phyloP scores from a whole-genome alignment of 768 basidiomycete genomes.

The Leccinum imitatum region DNA sequence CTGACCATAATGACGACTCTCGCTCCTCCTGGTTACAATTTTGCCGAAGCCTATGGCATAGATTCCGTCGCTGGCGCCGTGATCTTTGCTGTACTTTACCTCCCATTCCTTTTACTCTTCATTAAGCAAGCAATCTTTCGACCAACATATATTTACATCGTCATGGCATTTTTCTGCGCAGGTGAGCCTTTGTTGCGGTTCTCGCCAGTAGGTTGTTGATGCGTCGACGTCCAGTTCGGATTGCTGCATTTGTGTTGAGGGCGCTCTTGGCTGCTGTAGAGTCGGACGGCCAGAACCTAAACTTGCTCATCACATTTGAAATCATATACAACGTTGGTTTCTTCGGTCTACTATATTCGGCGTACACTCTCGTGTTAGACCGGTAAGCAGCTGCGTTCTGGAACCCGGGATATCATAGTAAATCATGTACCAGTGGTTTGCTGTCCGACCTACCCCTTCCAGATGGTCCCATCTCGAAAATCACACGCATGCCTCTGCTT shows the following conservation, averaged over 20 bases:
- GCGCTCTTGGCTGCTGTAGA: conserved; percentile 28
- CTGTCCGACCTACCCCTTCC: conserved; percentile 28
- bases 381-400: conserved; percentile 20
- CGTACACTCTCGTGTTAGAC: conserved; percentile 35
- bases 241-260: conserved; percentile 31
- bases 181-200: conserved; percentile 15
- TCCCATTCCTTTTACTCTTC: conserved; percentile 27
- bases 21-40: conserved; percentile 23
- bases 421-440: conserved; percentile 12
- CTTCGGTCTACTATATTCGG: conserved; percentile 36
- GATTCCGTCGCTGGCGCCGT: conserved; percentile 33
- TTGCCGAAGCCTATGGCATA: conserved; percentile 26
- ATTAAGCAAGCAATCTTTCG: conserved; percentile 19
- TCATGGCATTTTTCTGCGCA: conserved; percentile 30
- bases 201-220: not conserved
- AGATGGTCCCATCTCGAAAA: conserved; percentile 18
- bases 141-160: conserved; percentile 30
- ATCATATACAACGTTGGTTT: conserved; percentile 37
- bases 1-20: conserved; percentile 17
- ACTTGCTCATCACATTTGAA: conserved; percentile 28
- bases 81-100: conserved; percentile 33
- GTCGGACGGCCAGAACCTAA: conserved; percentile 21
- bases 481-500: conserved; percentile 22
- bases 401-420: not conserved
- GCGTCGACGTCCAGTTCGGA: conserved; percentile 23